Evolutionary conservation across 73 alveolate genomes (phyloP).

Genomic region (Uronychia setigera): DNA sequence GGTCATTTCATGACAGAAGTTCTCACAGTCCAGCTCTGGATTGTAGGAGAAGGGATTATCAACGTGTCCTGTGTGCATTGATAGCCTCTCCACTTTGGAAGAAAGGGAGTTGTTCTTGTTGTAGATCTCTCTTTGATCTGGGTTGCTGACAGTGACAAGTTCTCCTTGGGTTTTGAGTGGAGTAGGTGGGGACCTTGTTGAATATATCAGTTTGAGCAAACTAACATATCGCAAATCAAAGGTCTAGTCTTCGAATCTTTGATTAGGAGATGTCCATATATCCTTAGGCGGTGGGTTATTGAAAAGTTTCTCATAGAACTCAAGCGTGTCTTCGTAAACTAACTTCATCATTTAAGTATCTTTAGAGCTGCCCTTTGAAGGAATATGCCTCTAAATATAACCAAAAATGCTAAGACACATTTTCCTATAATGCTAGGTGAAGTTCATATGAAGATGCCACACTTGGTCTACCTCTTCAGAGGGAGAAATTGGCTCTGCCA

Average conservation of each 20-base stretch:
- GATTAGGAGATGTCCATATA: constrained; percentile 53
- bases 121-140: too few species aligned
- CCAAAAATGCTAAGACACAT: background rate
- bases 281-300: constrained; percentile 19
- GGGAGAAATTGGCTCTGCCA: background rate
- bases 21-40: too few species aligned
- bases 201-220: too few species aligned
- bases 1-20: too few species aligned
- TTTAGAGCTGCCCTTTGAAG: constrained; percentile 49
- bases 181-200: too few species aligned
- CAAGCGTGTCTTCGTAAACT: constrained; percentile 34
- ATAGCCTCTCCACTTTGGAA: too few species aligned
- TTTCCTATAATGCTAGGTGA: background rate
- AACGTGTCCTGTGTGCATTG: too few species aligned
- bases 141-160: too few species aligned
- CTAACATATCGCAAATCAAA: too few species aligned
- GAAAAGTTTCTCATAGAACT: constrained; percentile 28
- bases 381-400: constrained; percentile 32
- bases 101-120: too few species aligned
- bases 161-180: too few species aligned
- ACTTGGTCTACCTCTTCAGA: background rate
- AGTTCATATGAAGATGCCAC: background rate
- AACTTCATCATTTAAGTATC: constrained; percentile 20
- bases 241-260: constrained; percentile 44
- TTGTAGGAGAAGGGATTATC: too few species aligned